Evolutionary conservation across 176 grass and related monocot species (phyloP).

Genomic region (Aechmea fasciata): DNA sequence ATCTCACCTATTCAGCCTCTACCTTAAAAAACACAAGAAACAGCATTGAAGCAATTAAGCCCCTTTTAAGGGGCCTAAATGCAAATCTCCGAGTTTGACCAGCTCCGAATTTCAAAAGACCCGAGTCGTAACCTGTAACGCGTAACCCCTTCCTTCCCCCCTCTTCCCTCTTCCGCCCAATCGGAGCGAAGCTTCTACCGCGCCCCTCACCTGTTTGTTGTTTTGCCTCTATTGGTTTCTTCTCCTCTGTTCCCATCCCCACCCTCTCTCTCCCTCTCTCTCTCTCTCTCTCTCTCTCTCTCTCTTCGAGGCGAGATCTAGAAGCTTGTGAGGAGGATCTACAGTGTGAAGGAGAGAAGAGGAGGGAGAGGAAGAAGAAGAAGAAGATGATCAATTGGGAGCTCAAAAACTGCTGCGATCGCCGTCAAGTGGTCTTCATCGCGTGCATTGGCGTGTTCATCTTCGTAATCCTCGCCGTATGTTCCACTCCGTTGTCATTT

Average conservation of each 20-base stretch:
- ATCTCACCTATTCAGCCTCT: too few relatives aligned
- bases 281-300: background rate
- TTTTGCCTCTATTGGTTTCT: background rate
- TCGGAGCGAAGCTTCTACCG: too few relatives aligned
- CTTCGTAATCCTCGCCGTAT: constrained; percentile 83
- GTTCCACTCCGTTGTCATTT: background rate
- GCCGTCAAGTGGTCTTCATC: constrained; percentile 59
- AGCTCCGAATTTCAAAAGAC: too few relatives aligned
- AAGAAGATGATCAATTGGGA: constrained; percentile 72
- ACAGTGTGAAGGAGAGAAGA: background rate
- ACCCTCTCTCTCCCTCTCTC: background rate
- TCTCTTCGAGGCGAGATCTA: constrained; percentile 31
- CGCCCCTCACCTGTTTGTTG: too few relatives aligned
- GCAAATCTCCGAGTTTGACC: too few relatives aligned
- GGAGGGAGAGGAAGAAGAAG: background rate
- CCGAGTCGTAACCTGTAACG: too few relatives aligned
- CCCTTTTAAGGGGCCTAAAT: too few relatives aligned
- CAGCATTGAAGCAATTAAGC: too few relatives aligned
- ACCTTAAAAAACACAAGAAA: too few relatives aligned
- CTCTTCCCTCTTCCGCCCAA: constrained; percentile 1
- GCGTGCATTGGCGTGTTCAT: constrained; percentile 62
- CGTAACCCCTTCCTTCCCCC: background rate
- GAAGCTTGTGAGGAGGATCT: background rate
- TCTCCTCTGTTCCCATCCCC: constrained; percentile 7
- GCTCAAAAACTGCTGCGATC: constrained; percentile 75